Evolutionary conservation across 805 yeast genomes (phyloP), one percentile per base, ranked within the genome.

Genomic region (Candida taoyuanica): DNA sequence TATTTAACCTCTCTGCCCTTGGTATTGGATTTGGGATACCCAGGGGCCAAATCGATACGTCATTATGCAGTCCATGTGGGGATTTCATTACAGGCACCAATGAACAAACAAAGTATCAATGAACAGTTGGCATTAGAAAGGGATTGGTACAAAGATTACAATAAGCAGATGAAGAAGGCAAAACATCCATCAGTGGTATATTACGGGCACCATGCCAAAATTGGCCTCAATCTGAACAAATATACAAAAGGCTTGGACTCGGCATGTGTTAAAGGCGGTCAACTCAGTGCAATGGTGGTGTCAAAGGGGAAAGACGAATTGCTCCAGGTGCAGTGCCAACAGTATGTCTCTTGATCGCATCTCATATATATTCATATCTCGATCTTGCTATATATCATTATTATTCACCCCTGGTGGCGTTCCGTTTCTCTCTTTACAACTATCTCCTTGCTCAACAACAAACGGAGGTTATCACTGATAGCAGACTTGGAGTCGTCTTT

Each of bases 181-280:
- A 53, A 47, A 56, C 44, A n/a, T 49, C 50, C 25, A 58, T 61
- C 29, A 60, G 53, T 38, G 48, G 41, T 29, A 60, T 57, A 76
- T 51, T 89, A 89, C 56, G 98, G 97, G 1, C 98, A 89, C 55
- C 94, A 86, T 55, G 94, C 97, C 4, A 68, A 76, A 39, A 65
- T 80, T 38, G 96, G 96, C 1, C 70, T 88, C 34, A 76, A 73
- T 39, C 46, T 80, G 34, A 72, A 73, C 47, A 71, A 73, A 44
- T 86, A 68, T 58, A 69, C 95, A 3, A 76, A 74, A 51, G 98
- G 97, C 0, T 63, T 89, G 28, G 98, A 91, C 55, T 66, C 85
- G 9, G 85, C 85, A 1, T 89, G 97, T 66, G 84, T 78, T 41
- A 73, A 74, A 42, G 96, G 96, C 4, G 81, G 76, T 11, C 58